phyloP scores from a whole-genome alignment of 2,329 filamentous ascomycete genomes.

The Clathrospora elynae region DNA sequence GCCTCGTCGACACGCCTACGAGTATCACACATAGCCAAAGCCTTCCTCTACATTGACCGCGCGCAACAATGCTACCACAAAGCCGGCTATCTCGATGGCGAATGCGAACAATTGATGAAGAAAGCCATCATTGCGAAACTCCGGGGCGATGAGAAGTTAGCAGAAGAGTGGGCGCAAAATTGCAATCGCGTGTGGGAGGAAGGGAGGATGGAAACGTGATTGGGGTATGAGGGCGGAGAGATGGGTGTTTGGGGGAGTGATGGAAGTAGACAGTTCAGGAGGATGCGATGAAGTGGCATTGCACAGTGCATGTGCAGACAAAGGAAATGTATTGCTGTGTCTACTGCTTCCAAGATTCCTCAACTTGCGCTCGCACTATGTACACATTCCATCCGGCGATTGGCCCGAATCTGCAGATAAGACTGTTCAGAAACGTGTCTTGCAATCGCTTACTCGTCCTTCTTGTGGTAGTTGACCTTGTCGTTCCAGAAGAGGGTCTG shows the following conservation, averaged over 20 bases:
- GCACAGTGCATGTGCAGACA: constrained; percentile 20
- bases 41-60: constrained; percentile 45
- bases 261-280: neutral
- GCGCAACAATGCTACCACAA: constrained; percentile 59
- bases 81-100: constrained; percentile 70
- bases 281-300: constrained; percentile 1
- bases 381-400: constrained; percentile 23
- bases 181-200: constrained; percentile 45
- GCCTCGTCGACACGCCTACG: constrained; percentile 20
- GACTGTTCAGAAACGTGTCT: constrained; percentile 5
- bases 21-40: constrained; percentile 34
- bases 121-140: constrained; percentile 77
- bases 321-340: constrained; percentile 43
- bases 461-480: constrained; percentile 95
- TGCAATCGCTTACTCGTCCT: constrained; percentile 62
- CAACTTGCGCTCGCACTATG: constrained; percentile 32
- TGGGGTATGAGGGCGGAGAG: no score
- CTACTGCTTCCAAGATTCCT: constrained; percentile 23
- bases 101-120: constrained; percentile 81
- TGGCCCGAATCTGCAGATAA: constrained; percentile 8
- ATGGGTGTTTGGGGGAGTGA: constrained; percentile 1
- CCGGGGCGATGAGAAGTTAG: constrained; percentile 53
- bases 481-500: constrained; percentile 79
- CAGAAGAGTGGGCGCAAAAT: constrained; percentile 47
- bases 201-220: constrained; percentile 16